These are phyloP conservation scores for Apiotrichum sp. DNA, from an alignment of 1,284 basidiomycete species.

Conservation along the genomic window DNA sequence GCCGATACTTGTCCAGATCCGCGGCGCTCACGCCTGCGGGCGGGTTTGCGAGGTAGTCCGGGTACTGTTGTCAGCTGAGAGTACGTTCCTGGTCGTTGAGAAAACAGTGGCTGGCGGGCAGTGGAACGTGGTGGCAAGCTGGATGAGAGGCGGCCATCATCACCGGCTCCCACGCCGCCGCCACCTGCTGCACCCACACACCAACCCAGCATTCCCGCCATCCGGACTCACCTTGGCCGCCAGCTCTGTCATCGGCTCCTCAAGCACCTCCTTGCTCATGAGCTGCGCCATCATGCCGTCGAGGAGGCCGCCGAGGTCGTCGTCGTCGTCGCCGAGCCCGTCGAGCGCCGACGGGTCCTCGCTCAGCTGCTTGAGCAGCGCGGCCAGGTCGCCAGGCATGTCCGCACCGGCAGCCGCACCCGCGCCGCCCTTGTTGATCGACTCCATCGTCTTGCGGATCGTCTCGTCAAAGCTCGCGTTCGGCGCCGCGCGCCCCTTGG, in stretches of 20 bases:
- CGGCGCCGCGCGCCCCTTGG: background rate
- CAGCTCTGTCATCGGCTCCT: conserved; percentile 87
- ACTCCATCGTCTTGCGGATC: conserved; percentile 73
- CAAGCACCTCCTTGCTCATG: conserved; percentile 87
- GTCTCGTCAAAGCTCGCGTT: conserved; percentile 61
- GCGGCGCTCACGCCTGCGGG: conserved; percentile 54
- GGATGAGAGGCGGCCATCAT: no score
- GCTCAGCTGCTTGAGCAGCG: conserved; percentile 40
- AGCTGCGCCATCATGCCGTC: conserved; percentile 90
- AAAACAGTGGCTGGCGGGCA: no score
- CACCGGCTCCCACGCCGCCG: no score
- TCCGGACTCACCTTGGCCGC: conserved; percentile 61
- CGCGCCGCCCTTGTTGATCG: conserved; percentile 55
- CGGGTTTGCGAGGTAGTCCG: conserved; percentile 61
- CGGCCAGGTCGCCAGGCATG: conserved; percentile 25
- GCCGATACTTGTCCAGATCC: conserved; percentile 64
- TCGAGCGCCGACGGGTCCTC: conserved; percentile 53
- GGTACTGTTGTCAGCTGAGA: conserved; percentile 57
- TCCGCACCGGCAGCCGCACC: conserved; percentile 30
- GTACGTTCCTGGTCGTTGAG: no score
- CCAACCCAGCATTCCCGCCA: no score
- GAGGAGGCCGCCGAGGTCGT: conserved; percentile 66
- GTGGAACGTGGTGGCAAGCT: no score
- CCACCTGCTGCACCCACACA: no score
- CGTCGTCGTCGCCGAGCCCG: conserved; percentile 50